Evolutionary conservation across 805 yeast species (phyloP).

Genomic region (Kodamaea hsintzibuensis): DNA sequence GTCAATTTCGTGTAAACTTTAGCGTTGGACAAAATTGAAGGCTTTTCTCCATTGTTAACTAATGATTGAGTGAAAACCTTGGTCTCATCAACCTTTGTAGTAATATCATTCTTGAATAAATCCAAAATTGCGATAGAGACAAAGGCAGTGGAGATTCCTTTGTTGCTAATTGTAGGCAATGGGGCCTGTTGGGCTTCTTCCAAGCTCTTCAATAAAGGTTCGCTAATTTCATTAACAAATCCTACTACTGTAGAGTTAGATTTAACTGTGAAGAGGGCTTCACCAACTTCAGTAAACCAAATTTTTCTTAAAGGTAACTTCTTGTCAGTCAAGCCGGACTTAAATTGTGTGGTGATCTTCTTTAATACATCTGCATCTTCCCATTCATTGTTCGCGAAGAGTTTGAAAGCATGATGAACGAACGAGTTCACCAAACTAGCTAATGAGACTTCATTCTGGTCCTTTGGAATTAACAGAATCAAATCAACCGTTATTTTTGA

Average conservation of each 20-base stretch:
- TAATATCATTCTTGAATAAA: slow-evolving; percentile 13
- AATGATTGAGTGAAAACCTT: background rate
- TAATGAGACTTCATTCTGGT: slow-evolving; percentile 70
- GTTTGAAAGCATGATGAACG: slow-evolving; percentile 42
- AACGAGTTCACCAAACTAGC: slow-evolving; percentile 49
- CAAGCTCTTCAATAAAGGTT: slow-evolving; percentile 27
- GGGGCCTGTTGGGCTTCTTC: slow-evolving; percentile 54
- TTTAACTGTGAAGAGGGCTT: slow-evolving; percentile 18
- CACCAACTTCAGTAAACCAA: slow-evolving; percentile 63
- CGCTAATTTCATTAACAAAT: slow-evolving; percentile 16
- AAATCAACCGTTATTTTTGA: slow-evolving; percentile 43
- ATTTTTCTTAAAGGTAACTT: slow-evolving; percentile 60
- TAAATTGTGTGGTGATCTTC: slow-evolving; percentile 34
- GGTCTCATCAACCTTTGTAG: slow-evolving; percentile 28
- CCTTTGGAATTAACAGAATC: slow-evolving; percentile 61
- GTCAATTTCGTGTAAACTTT: slow-evolving; percentile 53
- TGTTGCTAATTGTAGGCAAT: slow-evolving; percentile 50
- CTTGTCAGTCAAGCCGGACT: slow-evolving; percentile 65
- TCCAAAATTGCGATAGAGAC: slow-evolving; percentile 39
- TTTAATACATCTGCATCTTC: slow-evolving; percentile 9
- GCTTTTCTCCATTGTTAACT: slow-evolving; percentile 37
- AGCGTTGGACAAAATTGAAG: slow-evolving; percentile 49
- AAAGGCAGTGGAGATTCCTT: slow-evolving; percentile 55
- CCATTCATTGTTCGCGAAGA: slow-evolving; percentile 7
- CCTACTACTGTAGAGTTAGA: background rate